Base-by-base conservation (phyloP, 2,329 filamentous ascomycete species). In the Hypoxylon sp. region DNA sequence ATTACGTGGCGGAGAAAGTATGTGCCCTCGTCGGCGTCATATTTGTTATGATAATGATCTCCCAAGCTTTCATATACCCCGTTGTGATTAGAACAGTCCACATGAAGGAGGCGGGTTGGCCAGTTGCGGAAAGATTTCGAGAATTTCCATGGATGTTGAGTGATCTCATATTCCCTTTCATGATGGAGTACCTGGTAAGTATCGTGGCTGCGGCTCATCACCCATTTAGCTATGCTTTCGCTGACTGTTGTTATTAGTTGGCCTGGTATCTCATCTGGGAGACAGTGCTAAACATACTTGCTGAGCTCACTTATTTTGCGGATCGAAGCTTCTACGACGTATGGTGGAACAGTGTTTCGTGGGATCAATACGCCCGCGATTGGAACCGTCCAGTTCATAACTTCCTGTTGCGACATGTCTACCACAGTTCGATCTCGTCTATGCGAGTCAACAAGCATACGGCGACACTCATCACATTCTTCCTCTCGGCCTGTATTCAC, bases 191-290 rank as follows among this genome's bases (percentile, higher is more conserved):
- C 67, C 78, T 94, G 55, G 81, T 83, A 69, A 68, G 78, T 64
- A 23, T 23, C 16, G 9, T 19, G 6, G 12, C 21, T 32, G 3
- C 25, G 14, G 7, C 21, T 45, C 5, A 39, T 23, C 16, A 39
- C 12, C 23, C 4, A 16, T 37, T 27, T 32, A 9, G 39, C 37
- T 34, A 29, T 6, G 54, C 43, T n/a, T 23, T 52, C 32, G 11
- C 32, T 63, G 32, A 70, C 59, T 39, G 11, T 27, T 51, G 1
- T 8, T 23, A 39, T 19, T 53, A 83, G 79, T 84, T 93, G 61
- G 85, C 88, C 0, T 95, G 91, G 90, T 94, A 94, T 76, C 85
- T 95, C 27, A 94, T 94, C 69, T 95, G 92, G 92, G 88, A 91
- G 76, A 88, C 87, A 2, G 86, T 90, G 34, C 82, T 94, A 65